Evolutionary conservation across 345 rosid species (phyloP), one percentile per base, ranked within the genome.

Genomic region (Triadica sebifera): DNA sequence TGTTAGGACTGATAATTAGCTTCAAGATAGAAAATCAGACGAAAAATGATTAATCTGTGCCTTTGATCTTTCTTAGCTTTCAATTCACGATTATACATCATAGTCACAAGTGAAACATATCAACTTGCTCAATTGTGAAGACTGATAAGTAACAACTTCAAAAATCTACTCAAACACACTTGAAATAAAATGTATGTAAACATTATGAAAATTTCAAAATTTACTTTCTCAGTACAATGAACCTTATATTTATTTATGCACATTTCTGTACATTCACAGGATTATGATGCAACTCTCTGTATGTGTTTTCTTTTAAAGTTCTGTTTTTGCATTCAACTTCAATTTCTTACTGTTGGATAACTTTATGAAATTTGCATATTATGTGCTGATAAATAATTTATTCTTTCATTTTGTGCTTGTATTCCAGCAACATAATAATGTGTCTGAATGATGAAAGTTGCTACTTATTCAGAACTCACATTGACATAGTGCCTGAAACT

Each of bases 1-100:
- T 75, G 57, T 57, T 69, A 66, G 64, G 74, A 79, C 55, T 74
- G 64, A 77, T 69, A 66, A 57, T 37, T 70, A 51, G 47, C 64
- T 56, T 51, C 61, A 58, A 58, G 11, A 55, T 19, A 55, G 59
- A 39, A n/a, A 19, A 39, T 16, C 6, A 29, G 6, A 0, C 12
- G 2, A 34, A 13, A 34, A 37, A 61, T 61, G 19, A 61, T 24
- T 37, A 25, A 24, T 19, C 1, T 52, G 22, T 59, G 52, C 16
- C 38, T 34, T 49, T 75, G 45, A 17, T 9, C 19, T 16, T 64
- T 73, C 22, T 51, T 29, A 37, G 20, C 20, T 72, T 19, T 50
- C 58, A 22, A 22, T 13, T 55, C 17, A n/a, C 25, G 16, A 25
- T 12, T 15, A 12, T 3, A 59, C 13, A 25, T 12, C 41, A 4